Conservation (phyloP, 2,329 filamentous ascomycete species). For the Periconia sp. region DNA sequence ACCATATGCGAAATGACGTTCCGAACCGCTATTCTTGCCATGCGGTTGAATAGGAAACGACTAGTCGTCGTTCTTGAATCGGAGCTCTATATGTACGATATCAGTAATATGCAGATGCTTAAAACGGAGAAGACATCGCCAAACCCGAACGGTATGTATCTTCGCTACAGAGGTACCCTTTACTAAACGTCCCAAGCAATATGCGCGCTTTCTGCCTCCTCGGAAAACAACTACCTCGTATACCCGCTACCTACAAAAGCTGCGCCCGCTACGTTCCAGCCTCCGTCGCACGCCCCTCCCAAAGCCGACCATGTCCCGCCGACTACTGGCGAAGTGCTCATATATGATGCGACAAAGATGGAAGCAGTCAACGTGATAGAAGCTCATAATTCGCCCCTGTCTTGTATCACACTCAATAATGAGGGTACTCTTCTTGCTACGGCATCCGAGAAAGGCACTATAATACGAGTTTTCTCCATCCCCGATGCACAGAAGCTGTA, state of each 20-base stretch:
- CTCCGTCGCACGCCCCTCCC: slow-evolving; percentile 84
- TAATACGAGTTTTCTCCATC: slow-evolving; percentile 93
- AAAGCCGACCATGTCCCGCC: slow-evolving; percentile 76
- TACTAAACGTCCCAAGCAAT: slow-evolving; percentile 64
- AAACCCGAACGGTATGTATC: slow-evolving; percentile 73
- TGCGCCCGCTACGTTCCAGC: slow-evolving; percentile 57
- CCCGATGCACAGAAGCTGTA: slow-evolving; percentile 91
- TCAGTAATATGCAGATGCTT: slow-evolving; percentile 95
- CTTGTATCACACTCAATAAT: slow-evolving; percentile 88
- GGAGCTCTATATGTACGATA: slow-evolving; percentile 97
- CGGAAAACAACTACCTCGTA: slow-evolving; percentile 93
- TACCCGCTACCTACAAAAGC: slow-evolving; percentile 82
- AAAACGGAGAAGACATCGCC: slow-evolving; percentile 93
- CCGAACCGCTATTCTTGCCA: slow-evolving; percentile 91
- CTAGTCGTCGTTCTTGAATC: slow-evolving; percentile 93
- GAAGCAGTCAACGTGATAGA: slow-evolving; percentile 96
- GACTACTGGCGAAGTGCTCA: slow-evolving; percentile 88
- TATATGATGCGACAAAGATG: slow-evolving; percentile 87
- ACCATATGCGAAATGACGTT: slow-evolving; percentile 99
- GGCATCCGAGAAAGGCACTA: slow-evolving; percentile 95
- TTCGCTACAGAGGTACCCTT: too few relatives aligned
- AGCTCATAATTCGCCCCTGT: slow-evolving; percentile 89
- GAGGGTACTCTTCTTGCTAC: slow-evolving; percentile 92
- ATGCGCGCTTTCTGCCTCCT: slow-evolving; percentile 90
- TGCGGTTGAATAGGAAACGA: slow-evolving; percentile 91